These are phyloP conservation scores for Amphibolis antarctica DNA, from an alignment of 106 monocot genomes.

Conservation along the genomic window DNA sequence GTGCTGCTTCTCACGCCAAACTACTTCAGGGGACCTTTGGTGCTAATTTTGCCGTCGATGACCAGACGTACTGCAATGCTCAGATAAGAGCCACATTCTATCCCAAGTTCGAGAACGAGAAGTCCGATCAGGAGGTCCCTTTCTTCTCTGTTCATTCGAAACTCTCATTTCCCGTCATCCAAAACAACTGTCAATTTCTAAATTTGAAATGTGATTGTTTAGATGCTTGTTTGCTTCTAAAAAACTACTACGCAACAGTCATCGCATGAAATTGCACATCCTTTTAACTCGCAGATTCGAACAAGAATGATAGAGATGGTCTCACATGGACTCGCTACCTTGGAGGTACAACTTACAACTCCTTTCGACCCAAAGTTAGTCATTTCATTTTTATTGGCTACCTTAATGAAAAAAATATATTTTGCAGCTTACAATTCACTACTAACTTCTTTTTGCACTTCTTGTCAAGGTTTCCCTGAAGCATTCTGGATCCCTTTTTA, in stretches of 20 bases:
- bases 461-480: slow-evolving; percentile 77
- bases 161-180: too few relatives aligned
- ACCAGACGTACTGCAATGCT: slow-evolving; percentile 45
- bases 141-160: not conserved
- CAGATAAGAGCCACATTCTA: slow-evolving; percentile 91
- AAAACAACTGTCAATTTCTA: too few relatives aligned
- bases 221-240: not conserved
- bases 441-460: not conserved
- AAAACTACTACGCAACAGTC: not conserved
- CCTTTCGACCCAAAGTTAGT: not conserved
- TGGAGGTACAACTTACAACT: slow-evolving; percentile 49
- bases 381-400: not conserved
- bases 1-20: not conserved
- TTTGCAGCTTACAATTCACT: not conserved
- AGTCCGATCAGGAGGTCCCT: slow-evolving; percentile 88
- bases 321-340: slow-evolving; percentile 54
- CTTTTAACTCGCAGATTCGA: slow-evolving; percentile 41
- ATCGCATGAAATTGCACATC: too few relatives aligned
- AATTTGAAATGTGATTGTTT: too few relatives aligned
- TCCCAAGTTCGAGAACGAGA: slow-evolving; percentile 97
- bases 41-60: slow-evolving; percentile 52
- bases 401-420: too few relatives aligned
- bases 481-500: slow-evolving; percentile 97
- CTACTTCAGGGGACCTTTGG: slow-evolving; percentile 35
- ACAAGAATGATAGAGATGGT: slow-evolving; percentile 97